phyloP scores from a whole-genome alignment of 192 early-diverging fungal genomes.

The Mortierella antarctica region DNA sequence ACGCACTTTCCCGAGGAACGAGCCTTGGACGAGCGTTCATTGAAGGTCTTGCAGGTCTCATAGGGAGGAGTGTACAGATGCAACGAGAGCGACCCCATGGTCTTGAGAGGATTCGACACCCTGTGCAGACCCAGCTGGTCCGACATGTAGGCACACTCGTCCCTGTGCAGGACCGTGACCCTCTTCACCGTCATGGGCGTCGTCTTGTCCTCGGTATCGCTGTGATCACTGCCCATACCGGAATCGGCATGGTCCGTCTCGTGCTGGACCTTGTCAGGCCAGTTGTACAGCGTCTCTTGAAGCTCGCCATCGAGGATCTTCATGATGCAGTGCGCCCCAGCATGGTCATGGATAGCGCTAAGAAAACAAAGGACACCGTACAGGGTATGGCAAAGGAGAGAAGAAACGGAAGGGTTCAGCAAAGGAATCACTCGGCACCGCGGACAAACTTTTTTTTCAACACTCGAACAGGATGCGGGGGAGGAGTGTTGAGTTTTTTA shows the following conservation, averaged over 20 bases:
- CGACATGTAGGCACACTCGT: constrained; percentile 89
- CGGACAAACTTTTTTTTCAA: background rate
- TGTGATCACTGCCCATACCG: constrained; percentile 32
- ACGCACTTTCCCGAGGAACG: constrained; percentile 67
- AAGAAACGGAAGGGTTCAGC: background rate
- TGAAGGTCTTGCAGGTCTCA: constrained; percentile 85
- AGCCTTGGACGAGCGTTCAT: constrained; percentile 76
- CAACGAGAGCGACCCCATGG: constrained; percentile 77
- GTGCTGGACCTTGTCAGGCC: constrained; percentile 64
- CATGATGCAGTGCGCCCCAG: constrained; percentile 92
- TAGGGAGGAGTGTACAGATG: constrained; percentile 94
- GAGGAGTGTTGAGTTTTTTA: constrained; percentile 14
- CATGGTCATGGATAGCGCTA: constrained; percentile 93
- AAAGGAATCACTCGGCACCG: background rate
- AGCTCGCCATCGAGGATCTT: constrained; percentile 88
- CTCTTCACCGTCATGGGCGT: constrained; percentile 52
- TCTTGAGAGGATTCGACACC: constrained; percentile 72
- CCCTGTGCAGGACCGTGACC: constrained; percentile 60
- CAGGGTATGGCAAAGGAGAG: background rate
- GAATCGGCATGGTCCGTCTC: constrained; percentile 38
- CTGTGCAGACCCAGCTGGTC: constrained; percentile 92
- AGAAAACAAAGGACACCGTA: background rate
- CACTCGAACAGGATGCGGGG: background rate
- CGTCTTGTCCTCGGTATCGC: constrained; percentile 17
- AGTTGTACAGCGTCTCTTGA: constrained; percentile 80